phyloP scores from a whole-genome alignment of 257 asterid genomes.

The Nemophila menziesii region DNA sequence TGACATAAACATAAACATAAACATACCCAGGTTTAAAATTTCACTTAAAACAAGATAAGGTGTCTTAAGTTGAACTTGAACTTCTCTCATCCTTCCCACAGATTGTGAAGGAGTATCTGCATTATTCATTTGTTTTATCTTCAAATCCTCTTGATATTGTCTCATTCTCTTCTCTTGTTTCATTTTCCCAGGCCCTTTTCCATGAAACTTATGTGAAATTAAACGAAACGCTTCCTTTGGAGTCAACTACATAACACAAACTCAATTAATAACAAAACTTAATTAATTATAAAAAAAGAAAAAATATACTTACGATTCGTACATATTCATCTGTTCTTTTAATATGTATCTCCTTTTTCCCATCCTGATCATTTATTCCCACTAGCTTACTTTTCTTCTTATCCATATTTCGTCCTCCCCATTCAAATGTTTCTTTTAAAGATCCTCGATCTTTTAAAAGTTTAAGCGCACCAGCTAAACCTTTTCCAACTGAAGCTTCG shows the following conservation, averaged over 20 bases:
- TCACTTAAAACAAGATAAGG: slow-evolving; percentile 87
- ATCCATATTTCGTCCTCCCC: slow-evolving; percentile 99
- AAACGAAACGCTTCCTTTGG: slow-evolving; percentile 86
- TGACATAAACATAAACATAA: too few relatives aligned
- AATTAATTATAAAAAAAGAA: too few relatives aligned
- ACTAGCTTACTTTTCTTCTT: slow-evolving; percentile 91
- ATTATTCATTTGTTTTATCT: slow-evolving; percentile 84
- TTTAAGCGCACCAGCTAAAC: slow-evolving; percentile 66
- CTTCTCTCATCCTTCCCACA: slow-evolving; percentile 84
- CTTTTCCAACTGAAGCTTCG: slow-evolving; percentile 87
- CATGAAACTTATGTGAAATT: slow-evolving; percentile 90
- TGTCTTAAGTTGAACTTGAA: slow-evolving; percentile 51
- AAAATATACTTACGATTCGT: slow-evolving; percentile 59
- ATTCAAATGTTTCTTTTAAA: slow-evolving; percentile 78
- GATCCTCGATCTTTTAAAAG: slow-evolving; percentile 82
- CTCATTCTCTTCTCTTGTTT: slow-evolving; percentile 89
- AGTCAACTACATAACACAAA: too few relatives aligned
- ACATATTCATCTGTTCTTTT: slow-evolving; percentile 96
- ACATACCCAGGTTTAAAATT: slow-evolving; percentile 83
- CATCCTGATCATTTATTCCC: slow-evolving; percentile 53
- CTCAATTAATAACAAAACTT: too few relatives aligned
- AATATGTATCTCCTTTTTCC: slow-evolving; percentile 64
- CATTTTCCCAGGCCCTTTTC: slow-evolving; percentile 93
- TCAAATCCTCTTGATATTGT: slow-evolving; percentile 78
- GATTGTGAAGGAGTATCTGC: slow-evolving; percentile 90